Conservation (phyloP, 1,284 basidiomycete species). For the Malassezia psittaci region DNA sequence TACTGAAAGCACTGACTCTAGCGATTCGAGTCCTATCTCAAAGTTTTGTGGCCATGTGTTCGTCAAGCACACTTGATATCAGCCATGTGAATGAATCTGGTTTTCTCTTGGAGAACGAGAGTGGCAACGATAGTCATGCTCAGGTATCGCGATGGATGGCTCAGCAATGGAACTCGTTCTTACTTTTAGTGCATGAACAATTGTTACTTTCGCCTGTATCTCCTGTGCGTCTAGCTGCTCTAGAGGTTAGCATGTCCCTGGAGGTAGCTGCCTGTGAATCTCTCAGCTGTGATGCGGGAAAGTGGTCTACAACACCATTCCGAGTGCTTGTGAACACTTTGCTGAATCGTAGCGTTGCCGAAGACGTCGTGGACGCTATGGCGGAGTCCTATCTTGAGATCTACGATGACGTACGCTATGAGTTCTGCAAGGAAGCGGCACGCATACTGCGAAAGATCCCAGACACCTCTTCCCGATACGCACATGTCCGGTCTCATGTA, state of each 20-base stretch:
- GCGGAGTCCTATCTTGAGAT: slow-evolving; percentile 32
- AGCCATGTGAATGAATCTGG: slow-evolving; percentile 3
- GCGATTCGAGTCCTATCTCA: slow-evolving; percentile 11
- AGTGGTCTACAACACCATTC: slow-evolving; percentile 9
- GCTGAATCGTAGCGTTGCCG: slow-evolving; percentile 14
- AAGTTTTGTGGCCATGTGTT: slow-evolving; percentile 11
- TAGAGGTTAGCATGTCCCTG: slow-evolving; percentile 18
- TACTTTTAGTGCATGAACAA: slow-evolving; percentile 18
- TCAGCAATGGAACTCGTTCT: slow-evolving; percentile 34
- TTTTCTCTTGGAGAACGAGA: not conserved
- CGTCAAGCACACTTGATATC: not conserved
- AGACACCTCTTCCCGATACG: slow-evolving; percentile 19
- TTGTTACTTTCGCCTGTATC: slow-evolving; percentile 9
- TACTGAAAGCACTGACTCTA: not conserved
- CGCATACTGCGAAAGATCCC: slow-evolving; percentile 21
- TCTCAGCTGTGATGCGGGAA: not conserved
- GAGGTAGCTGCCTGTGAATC: slow-evolving; percentile 15
- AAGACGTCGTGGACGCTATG: slow-evolving; percentile 33
- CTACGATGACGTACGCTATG: slow-evolving; percentile 72
- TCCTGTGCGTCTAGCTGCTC: slow-evolving; percentile 13
- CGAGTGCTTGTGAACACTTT: slow-evolving; percentile 5
- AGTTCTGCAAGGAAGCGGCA: slow-evolving; percentile 72
- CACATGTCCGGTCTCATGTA: slow-evolving; percentile 55
- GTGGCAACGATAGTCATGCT: slow-evolving; percentile 2
- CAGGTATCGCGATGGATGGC: slow-evolving; percentile 33